phyloP scores from a whole-genome alignment of 2,329 filamentous ascomycete genomes.

The Podosphaera aphanis region DNA sequence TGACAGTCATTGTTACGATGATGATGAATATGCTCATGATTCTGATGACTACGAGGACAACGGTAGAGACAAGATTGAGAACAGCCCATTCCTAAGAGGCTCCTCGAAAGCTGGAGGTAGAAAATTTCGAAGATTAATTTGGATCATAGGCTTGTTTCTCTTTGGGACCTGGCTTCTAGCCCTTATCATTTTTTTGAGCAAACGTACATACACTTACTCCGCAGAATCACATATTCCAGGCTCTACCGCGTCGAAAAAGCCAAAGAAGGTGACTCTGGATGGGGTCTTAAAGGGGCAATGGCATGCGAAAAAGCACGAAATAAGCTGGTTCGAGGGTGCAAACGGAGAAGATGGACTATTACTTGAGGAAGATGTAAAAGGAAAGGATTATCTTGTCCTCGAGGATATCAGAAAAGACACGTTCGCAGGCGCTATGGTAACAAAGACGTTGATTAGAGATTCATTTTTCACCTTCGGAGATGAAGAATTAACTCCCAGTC shows the following conservation, averaged over 20 bases:
- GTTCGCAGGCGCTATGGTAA: constrained; percentile 21
- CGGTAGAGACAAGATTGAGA: constrained; percentile 24
- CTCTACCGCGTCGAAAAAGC: constrained; percentile 34
- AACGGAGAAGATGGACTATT: constrained; percentile 64
- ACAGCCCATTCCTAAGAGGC: constrained; percentile 18
- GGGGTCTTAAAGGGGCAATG: constrained; percentile 46
- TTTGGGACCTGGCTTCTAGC: constrained; percentile 45
- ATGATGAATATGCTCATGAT: constrained; percentile 9
- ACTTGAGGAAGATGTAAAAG: constrained; percentile 41
- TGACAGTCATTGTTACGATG: constrained; percentile 8
- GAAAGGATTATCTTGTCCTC: constrained; percentile 58
- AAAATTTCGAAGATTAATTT: constrained; percentile 30
- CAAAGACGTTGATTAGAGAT: constrained; percentile 54
- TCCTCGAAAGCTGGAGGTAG: constrained; percentile 28
- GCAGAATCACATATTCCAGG: constrained; percentile 45
- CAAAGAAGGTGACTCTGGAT: constrained; percentile 50
- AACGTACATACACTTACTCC: constrained; percentile 37
- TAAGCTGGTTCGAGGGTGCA: constrained; percentile 56
- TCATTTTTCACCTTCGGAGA: constrained; percentile 35
- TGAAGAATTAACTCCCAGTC: constrained; percentile 28
- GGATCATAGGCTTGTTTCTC: constrained; percentile 36
- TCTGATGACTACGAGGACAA: constrained; percentile 12
- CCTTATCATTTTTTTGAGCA: constrained; percentile 37
- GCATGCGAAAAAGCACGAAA: constrained; percentile 36
- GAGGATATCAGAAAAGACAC: constrained; percentile 50